Base-by-base conservation (phyloP, 2,329 filamentous ascomycete species). In the Verticillium albo-atrum region DNA sequence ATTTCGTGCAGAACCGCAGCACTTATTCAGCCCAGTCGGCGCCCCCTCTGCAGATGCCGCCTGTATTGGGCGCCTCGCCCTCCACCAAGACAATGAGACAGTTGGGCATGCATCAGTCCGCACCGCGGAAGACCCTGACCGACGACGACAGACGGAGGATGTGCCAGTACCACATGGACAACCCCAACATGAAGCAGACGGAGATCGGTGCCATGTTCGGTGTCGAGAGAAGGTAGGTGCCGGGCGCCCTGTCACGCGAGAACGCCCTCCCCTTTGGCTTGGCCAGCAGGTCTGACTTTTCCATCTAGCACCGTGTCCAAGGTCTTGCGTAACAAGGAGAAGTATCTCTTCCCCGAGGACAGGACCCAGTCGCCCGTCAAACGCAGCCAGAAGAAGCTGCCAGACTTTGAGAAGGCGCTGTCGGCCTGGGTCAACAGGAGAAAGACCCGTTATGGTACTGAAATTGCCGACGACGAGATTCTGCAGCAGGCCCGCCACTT, bases 201-300 rank as follows among this genome's bases (percentile, higher is more conserved):
- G 94, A 98, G 70, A 99, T 99, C 75, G 95, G 95, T 76, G 89
- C 89, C 61, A 87, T 92, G 72, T 99, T 99, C 76, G 94, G 93
- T 35, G 95, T 99, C 57, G 95, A 99, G 78, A 82, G 95, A 89
- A 98, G 95, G 95, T 98, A 87, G 73, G 78, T 58, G 63, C 63
- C 23, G n/a, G 51, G 27, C 51, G 23, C 10, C 20, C 9, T 15
- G 28, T 42, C 17, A 35, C 10, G 37, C 10, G 17, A 61, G 17
- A n/a, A n/a, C n/a, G n/a, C n/a, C n/a, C n/a, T n/a, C n/a, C n/a
- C n/a, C n/a, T n/a, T n/a, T 26, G 14, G 9, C 51, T 17, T 27
- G 51, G 51, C 25, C 20, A 53, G 26, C 51, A 15, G 25, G 51
- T 53, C 51, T 53, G n/a, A 32, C 57, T 66, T 61, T 61, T 50